Base-by-base conservation (phyloP, 2,329 filamentous ascomycete species). In the Gremmenia infestans region DNA sequence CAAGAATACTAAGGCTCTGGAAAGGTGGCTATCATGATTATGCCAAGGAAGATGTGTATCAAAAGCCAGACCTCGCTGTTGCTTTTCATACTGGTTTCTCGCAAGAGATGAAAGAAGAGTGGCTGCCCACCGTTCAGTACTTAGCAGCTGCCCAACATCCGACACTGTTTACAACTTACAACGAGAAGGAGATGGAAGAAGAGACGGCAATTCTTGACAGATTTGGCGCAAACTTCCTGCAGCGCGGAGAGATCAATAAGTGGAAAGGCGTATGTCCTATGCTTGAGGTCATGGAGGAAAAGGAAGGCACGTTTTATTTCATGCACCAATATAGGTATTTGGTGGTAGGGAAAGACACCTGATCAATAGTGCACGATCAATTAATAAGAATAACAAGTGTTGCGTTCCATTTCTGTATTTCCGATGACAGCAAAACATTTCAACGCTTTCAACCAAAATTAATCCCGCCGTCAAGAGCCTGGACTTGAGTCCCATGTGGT, bases 291-390 rank as follows among this genome's bases (percentile, higher is more conserved):
- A 14, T 59, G 25, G 60, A 61, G 36, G 55, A 57, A 35, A 46
- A 25, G 11, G 59, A 61, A 52, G 37, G 35, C 6, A 53, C 22
- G 28, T 48, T 58, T 28, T 63, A 56, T 40, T 56, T 55, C 22
- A 42, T 48, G 15, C 53, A 61, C 9, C 48, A 57, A n/a, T 62
- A 57, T 49, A 61, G 59, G 59, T 63, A 63, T 48, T 48, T 61
- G 15, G 17, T 59, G 32, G 39, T 52, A 15, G 53, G 48, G 1
- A 42, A 17, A 9, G 39, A n/a, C 15, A 42, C 15, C 9, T 42
- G 17, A n/a, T 42, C 6, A 5, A 42, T 42, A n/a, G 17, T n/a
- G 6, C 15, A 12, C 39, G 15, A 42, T 19, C 6, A n/a, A 42
- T n/a, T 7, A 32, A 32, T 9, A 32, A 32, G 9, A 32, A 32